Conservation (phyloP, 768 basidiomycete genomes). For the Leucogyrophana mollusca region DNA sequence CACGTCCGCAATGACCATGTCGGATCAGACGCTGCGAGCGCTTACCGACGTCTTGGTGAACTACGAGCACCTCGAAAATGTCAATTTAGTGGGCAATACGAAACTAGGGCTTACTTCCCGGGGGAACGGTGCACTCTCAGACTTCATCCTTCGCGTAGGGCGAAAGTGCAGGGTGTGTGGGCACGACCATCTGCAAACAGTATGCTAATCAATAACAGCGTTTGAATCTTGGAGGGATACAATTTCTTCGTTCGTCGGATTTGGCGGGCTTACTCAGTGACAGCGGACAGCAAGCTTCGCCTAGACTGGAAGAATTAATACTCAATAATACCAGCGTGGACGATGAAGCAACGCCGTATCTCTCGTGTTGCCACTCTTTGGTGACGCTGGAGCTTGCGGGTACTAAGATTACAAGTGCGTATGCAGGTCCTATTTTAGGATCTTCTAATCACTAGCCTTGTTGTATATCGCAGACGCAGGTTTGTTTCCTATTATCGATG, state of each 20-base stretch:
- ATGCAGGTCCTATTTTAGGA: not conserved
- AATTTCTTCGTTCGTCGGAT: slow-evolving; percentile 48
- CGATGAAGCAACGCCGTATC: slow-evolving; percentile 51
- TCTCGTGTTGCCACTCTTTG: slow-evolving; percentile 51
- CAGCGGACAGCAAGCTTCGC: slow-evolving; percentile 14
- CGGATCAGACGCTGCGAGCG: slow-evolving; percentile 42
- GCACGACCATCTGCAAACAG: not conserved
- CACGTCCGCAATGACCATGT: slow-evolving; percentile 53
- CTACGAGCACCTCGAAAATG: slow-evolving; percentile 41
- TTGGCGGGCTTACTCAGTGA: slow-evolving; percentile 45
- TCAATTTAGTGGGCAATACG: slow-evolving; percentile 64
- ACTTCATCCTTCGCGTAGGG: slow-evolving; percentile 53
- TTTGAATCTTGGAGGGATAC: slow-evolving; percentile 58
- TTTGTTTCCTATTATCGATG: slow-evolving; percentile 56
- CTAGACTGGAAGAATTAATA: slow-evolving; percentile 46
- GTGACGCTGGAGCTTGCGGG: slow-evolving; percentile 49
- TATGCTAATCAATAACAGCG: slow-evolving; percentile 32
- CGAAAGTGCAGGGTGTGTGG: slow-evolving; percentile 54
- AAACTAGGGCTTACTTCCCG: slow-evolving; percentile 48
- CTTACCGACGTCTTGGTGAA: slow-evolving; percentile 41
- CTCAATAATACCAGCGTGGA: slow-evolving; percentile 64
- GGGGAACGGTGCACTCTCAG: slow-evolving; percentile 34
- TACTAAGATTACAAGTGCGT: slow-evolving; percentile 60
- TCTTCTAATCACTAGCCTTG: not conserved
- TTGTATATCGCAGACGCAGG: slow-evolving; percentile 51